phyloP scores from a whole-genome alignment of 2,329 filamentous ascomycete genomes.

The Anisogramma anomala region DNA sequence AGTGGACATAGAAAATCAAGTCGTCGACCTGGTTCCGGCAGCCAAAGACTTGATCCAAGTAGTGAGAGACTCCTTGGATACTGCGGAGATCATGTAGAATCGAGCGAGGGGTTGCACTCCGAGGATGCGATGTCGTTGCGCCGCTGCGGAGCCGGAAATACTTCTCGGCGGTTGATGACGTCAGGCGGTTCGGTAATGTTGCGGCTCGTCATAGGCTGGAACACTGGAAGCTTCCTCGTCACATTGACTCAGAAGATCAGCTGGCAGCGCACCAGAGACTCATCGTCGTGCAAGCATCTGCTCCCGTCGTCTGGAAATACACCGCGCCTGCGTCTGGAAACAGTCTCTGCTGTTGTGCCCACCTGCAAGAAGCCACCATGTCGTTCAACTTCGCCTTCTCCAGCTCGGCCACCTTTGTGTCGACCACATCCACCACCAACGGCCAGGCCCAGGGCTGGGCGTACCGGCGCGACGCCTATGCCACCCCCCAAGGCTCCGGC shows the following conservation, averaged over 20 bases:
- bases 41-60: slow-evolving; percentile 15
- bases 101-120: too few species aligned
- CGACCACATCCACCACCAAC: slow-evolving; percentile 7
- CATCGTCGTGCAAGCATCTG: not conserved
- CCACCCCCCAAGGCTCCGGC: slow-evolving; percentile 9
- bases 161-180: not conserved
- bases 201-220: not conserved
- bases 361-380: not conserved
- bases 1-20: slow-evolving; percentile 19
- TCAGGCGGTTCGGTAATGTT: slow-evolving; percentile 1
- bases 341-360: not conserved
- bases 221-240: not conserved
- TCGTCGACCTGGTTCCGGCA: slow-evolving; percentile 16
- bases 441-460: slow-evolving; percentile 10
- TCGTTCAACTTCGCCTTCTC: slow-evolving; percentile 13
- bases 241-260: too few species aligned
- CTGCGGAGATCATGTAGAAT: too few species aligned
- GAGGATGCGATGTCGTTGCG: too few species aligned
- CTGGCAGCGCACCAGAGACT: too few species aligned
- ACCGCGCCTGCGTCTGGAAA: not conserved
- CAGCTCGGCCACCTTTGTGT: slow-evolving; percentile 10
- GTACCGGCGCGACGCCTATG: slow-evolving; percentile 9
- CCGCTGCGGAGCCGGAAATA: slow-evolving; percentile 1
- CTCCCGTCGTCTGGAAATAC: not conserved
- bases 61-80: too few species aligned